A percentile compares a stretch with the other conserved stretches of the same genome.
These are phyloP conservation scores for Aegilops longissima DNA, from an alignment of 176 grass and related monocot genomes.

Conservation along the genomic window DNA sequence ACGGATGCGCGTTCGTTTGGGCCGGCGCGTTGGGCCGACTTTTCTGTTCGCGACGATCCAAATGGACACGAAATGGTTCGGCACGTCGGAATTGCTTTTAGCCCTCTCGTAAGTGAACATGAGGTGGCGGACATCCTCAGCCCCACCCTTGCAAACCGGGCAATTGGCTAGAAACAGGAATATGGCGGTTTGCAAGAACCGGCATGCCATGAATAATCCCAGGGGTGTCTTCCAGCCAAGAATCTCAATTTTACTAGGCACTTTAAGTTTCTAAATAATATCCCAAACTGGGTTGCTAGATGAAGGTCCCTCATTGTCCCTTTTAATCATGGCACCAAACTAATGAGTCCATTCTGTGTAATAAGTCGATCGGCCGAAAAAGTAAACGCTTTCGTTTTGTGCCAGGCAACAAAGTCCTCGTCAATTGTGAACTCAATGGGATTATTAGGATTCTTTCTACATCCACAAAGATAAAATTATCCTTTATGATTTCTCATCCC, in stretches of 20 bases:
- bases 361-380: not conserved
- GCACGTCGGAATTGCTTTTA: too few species aligned
- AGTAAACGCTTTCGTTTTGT: not conserved
- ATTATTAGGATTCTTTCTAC: not conserved
- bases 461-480: not conserved
- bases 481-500: not conserved
- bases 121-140: too few species aligned
- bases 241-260: not conserved
- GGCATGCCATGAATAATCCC: too few species aligned
- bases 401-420: not conserved
- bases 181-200: too few species aligned
- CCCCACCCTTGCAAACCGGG: too few species aligned
- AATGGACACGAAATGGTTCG: too few species aligned
- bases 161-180: too few species aligned
- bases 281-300: not conserved
- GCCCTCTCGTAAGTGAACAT: too few species aligned
- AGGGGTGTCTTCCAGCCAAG: too few species aligned
- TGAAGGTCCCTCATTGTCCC: not conserved
- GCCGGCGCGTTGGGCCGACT: too few species aligned
- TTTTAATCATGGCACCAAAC: not conserved
- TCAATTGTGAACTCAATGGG: not conserved
- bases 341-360: not conserved
- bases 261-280: not conserved
- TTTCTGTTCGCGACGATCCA: too few species aligned
- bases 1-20: too few species aligned